Percentiles rank a stretch among this genome's conserved stretches.
Evolutionary conservation across 2,329 filamentous ascomycete species (phyloP).

Genomic region (Neonectria magnoliae): DNA sequence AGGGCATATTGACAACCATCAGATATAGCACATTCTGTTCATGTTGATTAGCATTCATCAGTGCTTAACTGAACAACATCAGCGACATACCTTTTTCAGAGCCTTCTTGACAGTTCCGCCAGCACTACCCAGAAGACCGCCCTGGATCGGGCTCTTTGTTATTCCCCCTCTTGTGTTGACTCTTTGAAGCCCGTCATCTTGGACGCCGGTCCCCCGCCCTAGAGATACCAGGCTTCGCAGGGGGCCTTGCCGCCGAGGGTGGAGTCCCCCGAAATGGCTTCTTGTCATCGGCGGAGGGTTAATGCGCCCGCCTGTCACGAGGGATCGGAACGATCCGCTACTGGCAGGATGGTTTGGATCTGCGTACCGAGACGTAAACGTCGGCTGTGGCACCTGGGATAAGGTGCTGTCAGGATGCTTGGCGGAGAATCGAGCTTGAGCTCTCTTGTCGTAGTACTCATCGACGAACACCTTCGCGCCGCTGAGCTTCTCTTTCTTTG

Average conservation of each 20-base stretch:
- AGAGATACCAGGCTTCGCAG: neutral
- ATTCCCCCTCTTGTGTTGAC: neutral
- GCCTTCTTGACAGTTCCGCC: constrained; percentile 13
- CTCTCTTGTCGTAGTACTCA: constrained; percentile 23
- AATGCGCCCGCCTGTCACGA: constrained; percentile 28
- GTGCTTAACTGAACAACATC: no score
- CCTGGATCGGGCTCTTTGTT: neutral
- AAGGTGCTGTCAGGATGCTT: constrained; percentile 13
- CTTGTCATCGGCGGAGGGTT: constrained; percentile 22
- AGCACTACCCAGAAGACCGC: neutral
- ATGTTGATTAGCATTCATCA: neutral
- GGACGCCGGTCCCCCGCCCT: neutral
- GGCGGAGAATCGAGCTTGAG: constrained; percentile 14
- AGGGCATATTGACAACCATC: constrained; percentile 32
- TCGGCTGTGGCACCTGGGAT: constrained; percentile 1
- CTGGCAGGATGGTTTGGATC: constrained; percentile 28
- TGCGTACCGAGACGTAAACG: constrained; percentile 24
- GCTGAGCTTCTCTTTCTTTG: constrained; percentile 9
- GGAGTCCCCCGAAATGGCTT: neutral
- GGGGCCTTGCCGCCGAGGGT: neutral
- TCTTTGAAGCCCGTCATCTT: neutral
- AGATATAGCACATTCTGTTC: constrained; percentile 29
- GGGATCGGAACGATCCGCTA: constrained; percentile 29
- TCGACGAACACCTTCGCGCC: constrained; percentile 8
- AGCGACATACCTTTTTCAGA: constrained; percentile 7